Evolutionary conservation across 2,329 filamentous ascomycete genomes (phyloP).

Genomic region (Aspergillus alliaceus): DNA sequence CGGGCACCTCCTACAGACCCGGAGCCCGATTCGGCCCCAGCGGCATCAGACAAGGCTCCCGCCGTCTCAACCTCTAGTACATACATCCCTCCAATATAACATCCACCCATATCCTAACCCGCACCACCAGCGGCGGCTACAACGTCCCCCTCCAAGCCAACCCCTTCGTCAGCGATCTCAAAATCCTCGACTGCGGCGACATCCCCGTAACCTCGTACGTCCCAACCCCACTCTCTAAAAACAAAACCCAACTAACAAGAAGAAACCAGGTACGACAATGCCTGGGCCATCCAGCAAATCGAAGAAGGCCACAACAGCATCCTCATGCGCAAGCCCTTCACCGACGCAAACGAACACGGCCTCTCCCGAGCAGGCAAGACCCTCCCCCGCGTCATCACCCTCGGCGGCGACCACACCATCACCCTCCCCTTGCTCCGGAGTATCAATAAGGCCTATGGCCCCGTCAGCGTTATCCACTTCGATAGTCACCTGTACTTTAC

Average conservation of each 20-base stretch:
- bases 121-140: slow-evolving; percentile 72
- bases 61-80: slow-evolving; percentile 83
- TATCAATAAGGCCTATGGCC: slow-evolving; percentile 65
- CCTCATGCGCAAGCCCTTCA: slow-evolving; percentile 68
- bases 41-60: slow-evolving; percentile 82
- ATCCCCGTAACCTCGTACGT: slow-evolving; percentile 79
- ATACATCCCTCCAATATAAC: slow-evolving; percentile 30
- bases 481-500: slow-evolving; percentile 56
- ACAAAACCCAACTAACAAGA: not conserved
- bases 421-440: slow-evolving; percentile 54
- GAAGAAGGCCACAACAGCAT: slow-evolving; percentile 80
- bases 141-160: slow-evolving; percentile 79
- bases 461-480: slow-evolving; percentile 65
- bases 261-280: slow-evolving; percentile 69
- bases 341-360: slow-evolving; percentile 65
- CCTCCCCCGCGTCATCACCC: slow-evolving; percentile 76
- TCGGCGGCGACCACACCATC: slow-evolving; percentile 53
- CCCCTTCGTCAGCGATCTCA: slow-evolving; percentile 79
- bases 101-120: slow-evolving; percentile 30
- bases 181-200: slow-evolving; percentile 78
- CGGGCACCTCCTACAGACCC: slow-evolving; percentile 79
- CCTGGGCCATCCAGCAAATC: slow-evolving; percentile 78
- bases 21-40: slow-evolving; percentile 82
- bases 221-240: slow-evolving; percentile 3
- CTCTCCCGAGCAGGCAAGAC: slow-evolving; percentile 73